Evolutionary conservation across 768 basidiomycete species (phyloP), one percentile per base, ranked within the genome.

Genomic region (Neoboletus subvelutipes): DNA sequence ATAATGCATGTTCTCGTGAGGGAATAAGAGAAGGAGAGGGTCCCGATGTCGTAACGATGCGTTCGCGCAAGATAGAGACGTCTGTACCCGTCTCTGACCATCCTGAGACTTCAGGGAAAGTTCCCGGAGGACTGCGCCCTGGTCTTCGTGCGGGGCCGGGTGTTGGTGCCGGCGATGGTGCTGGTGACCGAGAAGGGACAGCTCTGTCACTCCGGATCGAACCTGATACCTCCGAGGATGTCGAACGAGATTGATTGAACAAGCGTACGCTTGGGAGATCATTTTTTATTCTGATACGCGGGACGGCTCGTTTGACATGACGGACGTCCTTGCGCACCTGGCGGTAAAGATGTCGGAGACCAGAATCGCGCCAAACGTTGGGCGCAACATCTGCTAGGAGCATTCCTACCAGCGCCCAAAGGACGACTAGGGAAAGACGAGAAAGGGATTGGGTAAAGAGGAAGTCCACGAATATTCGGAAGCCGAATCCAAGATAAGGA

Each of bases 381-480:
- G 81, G 78, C 2, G 76, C 71, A 36, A 83, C 69, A 61, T 84
- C 83, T 29, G 83, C 75, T 41, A 84, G 70, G 31, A 85, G 72
- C 72, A 82, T 76, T 34, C 80, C 80, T 39, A 84, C 64, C 20
- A 76, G 70, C 1, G 83, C 76, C 83, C 83, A 84, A 15, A 84
- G 72, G 22, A 76, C 62, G 31, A 82, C 77, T n/a, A 84, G 73
- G 47, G 75, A 62, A 54, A 82, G 68, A 40, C 78, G 74, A 29
- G 71, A 71, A 42, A 81, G 37, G 57, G 77, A 81, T 42, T 85
- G 83, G 4, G 87, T 88, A 67, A 86, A 75, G 45, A 87, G 71
- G 54, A 87, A 82, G 73, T 92, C 89, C 56, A 88, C 74, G 64
- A 88, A 83, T 53, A 90, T 77, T n/a, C 90, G 78, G 50, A 89